Evolutionary conservation across 192 early-diverging fungal species (phyloP).

Genomic region (Coemansia sp.): DNA sequence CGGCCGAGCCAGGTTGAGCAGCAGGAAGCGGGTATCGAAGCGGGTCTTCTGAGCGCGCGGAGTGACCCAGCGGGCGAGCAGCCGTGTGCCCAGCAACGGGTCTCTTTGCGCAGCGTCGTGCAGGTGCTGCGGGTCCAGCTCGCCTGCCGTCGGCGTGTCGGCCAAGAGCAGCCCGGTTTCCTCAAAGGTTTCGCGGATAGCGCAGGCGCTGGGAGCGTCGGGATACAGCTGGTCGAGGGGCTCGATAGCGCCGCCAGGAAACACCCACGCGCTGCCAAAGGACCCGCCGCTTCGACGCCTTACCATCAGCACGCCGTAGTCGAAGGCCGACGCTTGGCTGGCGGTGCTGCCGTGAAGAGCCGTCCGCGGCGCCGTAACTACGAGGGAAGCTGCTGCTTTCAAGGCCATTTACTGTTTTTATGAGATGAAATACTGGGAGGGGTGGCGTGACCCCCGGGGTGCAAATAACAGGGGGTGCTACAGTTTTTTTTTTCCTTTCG

Average conservation of each 20-base stretch:
- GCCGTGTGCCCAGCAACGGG: conserved; percentile 44
- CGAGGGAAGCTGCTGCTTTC: conserved; percentile 26
- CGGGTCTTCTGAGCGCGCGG: conserved; percentile 26
- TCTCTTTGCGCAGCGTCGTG: conserved; percentile 24
- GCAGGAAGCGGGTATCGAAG: conserved; percentile 47
- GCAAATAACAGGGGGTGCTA: too few relatives aligned
- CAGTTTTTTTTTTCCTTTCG: too few relatives aligned
- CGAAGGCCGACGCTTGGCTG: conserved; percentile 5
- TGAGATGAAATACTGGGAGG: too few relatives aligned
- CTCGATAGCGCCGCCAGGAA: conserved; percentile 46
- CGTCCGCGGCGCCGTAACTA: conserved; percentile 29
- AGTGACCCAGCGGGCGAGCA: conserved; percentile 56
- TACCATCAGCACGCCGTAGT: conserved; percentile 52
- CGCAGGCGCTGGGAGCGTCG: conserved; percentile 55
- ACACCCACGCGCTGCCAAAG: conserved; percentile 35
- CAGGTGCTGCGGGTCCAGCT: conserved; percentile 13
- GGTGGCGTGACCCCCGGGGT: too few relatives aligned
- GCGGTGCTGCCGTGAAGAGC: conserved; percentile 5
- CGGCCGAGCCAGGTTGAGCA: conserved; percentile 22
- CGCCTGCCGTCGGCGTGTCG: conserved; percentile 21
- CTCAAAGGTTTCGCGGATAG: conserved; percentile 79
- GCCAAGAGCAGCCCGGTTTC: conserved; percentile 70
- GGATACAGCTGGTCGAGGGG: conserved; percentile 3
- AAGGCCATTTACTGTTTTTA: too few relatives aligned
- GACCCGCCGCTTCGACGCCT: conserved; percentile 30